Base-by-base conservation (phyloP, 208 protist genomes). In the Plasmodiophora brassicae region DNA sequence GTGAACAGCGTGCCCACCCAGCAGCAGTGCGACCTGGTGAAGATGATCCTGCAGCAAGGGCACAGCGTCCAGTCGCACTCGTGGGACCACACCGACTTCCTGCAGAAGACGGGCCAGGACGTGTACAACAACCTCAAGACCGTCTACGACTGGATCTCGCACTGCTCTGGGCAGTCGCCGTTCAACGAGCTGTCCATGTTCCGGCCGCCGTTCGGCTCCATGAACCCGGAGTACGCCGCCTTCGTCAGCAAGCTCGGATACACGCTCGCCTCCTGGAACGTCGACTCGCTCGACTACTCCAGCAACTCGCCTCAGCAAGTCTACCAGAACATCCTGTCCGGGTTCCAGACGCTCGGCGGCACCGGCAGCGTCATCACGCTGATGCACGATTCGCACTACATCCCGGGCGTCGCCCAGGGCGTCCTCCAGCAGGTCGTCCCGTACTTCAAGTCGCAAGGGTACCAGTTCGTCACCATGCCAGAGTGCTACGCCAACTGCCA, bases 371-470 rank as follows among this genome's bases (percentile, higher is more conserved):
- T 78, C 14, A 32, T 78, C 5, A 38, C 41, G n/a, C n/a, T 78
- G 65, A 78, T 78, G 65, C 65, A 78, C 65, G 65, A 78, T 78
- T 5, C 20, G 65, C 65, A 78, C n/a, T 78, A 78, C 41, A 32
- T 78, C n/a, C 10, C 32, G 32, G 65, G 65, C 20, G 20, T 5
- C 20, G 65, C 65, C 20, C 5, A 44, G 5, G 65, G 65, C 5
- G 65, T 38, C n/a, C 65, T 78, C 32, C 32, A 78, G 32, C 65
- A 38, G 5, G 41, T 78, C 20, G 41, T 78, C 65, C 65, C 65
- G n/a, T 78, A 78, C n/a, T 78, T 78, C n/a, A n/a, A 78, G 65
- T 14, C 10, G 32, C 65, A 44, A 14, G 65, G 65, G n/a, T 78
- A 78, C n/a, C 20, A n/a, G n/a, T 78, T 78, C 65, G n/a, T 78